Evolutionary conservation across 1,139 yeast species (phyloP).

Genomic region (Yamadazyma triangularis): DNA sequence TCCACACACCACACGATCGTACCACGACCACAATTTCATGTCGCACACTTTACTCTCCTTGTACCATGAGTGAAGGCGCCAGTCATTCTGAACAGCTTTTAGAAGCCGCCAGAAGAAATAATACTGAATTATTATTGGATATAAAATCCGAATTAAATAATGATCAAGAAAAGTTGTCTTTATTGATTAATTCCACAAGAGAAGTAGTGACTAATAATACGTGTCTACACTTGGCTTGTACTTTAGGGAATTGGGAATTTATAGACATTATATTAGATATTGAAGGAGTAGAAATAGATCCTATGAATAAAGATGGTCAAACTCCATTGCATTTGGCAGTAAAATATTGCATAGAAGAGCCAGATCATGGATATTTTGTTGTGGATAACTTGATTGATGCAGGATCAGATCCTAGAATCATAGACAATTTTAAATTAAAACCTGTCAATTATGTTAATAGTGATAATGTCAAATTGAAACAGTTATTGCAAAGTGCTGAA

Average conservation of each 20-base stretch:
- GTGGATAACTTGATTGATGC: conserved; percentile 84
- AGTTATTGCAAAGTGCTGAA: conserved; percentile 77
- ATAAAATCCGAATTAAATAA: conserved; percentile 46
- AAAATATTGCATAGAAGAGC: conserved; percentile 67
- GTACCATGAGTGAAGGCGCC: conserved; percentile 55
- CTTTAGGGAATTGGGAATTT: conserved; percentile 81
- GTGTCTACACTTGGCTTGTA: conserved; percentile 77
- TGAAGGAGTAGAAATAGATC: conserved; percentile 90
- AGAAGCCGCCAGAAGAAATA: conserved; percentile 87
- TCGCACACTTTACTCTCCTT: no score
- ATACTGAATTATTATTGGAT: conserved; percentile 64
- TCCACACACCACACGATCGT: no score
- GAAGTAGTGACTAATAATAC: conserved; percentile 80
- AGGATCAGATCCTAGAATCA: conserved; percentile 75
- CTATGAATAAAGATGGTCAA: conserved; percentile 70
- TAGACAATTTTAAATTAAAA: conserved; percentile 45
- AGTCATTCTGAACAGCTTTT: conserved; percentile 72
- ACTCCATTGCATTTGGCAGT: conserved; percentile 91
- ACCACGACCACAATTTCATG: no score
- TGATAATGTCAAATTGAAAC: conserved; percentile 49
- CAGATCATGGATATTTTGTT: conserved; percentile 80
- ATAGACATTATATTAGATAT: conserved; percentile 78
- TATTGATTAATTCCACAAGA: conserved; percentile 60
- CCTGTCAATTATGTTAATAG: conserved; percentile 65
- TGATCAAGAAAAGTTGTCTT: conserved; percentile 48